Base-by-base conservation (phyloP, 2,329 filamentous ascomycete species). In the Aspergillus fischeri region DNA sequence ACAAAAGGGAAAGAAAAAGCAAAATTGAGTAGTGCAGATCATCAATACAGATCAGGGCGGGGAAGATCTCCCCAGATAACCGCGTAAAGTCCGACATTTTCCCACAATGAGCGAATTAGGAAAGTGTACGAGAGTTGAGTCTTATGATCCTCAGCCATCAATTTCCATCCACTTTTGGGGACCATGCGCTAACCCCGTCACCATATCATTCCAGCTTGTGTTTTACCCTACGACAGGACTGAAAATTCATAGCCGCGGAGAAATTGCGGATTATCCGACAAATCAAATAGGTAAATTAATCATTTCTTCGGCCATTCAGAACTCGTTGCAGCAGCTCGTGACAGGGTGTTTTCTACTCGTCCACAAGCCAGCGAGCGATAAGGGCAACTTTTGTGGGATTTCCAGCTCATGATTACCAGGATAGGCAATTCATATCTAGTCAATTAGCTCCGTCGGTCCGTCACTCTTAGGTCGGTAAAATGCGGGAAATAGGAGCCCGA, bases 61-160 rank as follows among this genome's bases (percentile, higher is more conserved):
- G 61, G 57, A 63, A 60, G 61, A 63, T 63, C 58, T 60, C 57
- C 61, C 41, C 50, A 41, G 32, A 52, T 52, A 52, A 25, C 32
- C 24, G 29, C 25, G 27, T n/a, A 20, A 29, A 29, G 28, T 11
- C 28, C 28, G 9, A 29, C 9, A 29, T 29, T 35, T 35, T 35
- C 29, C 29, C 29, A 35, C 11, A 14, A 35, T 14, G 29, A 35
- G 29, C 29, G 29, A 35, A 35, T 35, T 35, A 35, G 29, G 29
- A 35, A 35, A 14, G 29, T 35, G 4, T 35, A 35, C 29, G 29
- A 35, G 11, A 35, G 29, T 14, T 35, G 11, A 35, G 29, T 35
- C 29, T 32, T 11, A 32, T 29, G 28, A 29, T 29, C 28, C 28
- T 32, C 10, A 32, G 4, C 29, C 14, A 4, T 14, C 29, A 14